Evolutionary conservation across 140 eudicot species (phyloP), one percentile per base, ranked within the genome.

Genomic region (Ambrosia hybrid): DNA sequence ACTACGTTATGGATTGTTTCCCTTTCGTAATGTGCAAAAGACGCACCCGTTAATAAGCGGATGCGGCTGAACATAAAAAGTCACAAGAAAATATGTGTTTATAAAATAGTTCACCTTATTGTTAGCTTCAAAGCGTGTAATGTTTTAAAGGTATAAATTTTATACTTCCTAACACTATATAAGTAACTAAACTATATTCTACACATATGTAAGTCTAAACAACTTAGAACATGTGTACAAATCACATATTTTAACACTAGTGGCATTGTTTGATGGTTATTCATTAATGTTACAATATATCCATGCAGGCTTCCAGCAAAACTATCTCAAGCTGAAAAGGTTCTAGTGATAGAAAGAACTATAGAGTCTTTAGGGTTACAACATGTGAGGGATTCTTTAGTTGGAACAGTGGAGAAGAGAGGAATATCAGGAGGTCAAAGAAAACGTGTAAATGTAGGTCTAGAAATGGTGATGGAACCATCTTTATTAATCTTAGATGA

Each of bases 391-490:
- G 95, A 83, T 62, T 93, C 97, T 56, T 72, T 93, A 21, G 99
- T 93, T 11, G 99, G 99, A 73, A 90, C 99, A 51, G 99, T 93
- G 62, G 99, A 93, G 85, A 88, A 93, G 66, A 79, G 99, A 72
- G 99, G 99, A 39, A 93, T 93, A 64, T 93, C 99, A 46, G 99
- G 99, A 7, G 99, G 99, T 3, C 99, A 93, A 77, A 86, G 91
- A 72, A 90, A 90, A 68, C 79, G 97, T 73, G 99, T 93, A 64
- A 90, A 90, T 70, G 99, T 93, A 53, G 97, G 97, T 45, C 75
- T 93, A n/a, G 99, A 93, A 86, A 90, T 93, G 99, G 99, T 93
- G 62, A 93, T 90, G 88, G 99, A 93, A 71, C 97, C 99, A 77
- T 93, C 99, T 48, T 48, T 48, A 10, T 11, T 48, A 48, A 48